Evolutionary conservation across 2,329 filamentous ascomycete genomes (phyloP).

Genomic region (Ascochyta clinopodiicola): DNA sequence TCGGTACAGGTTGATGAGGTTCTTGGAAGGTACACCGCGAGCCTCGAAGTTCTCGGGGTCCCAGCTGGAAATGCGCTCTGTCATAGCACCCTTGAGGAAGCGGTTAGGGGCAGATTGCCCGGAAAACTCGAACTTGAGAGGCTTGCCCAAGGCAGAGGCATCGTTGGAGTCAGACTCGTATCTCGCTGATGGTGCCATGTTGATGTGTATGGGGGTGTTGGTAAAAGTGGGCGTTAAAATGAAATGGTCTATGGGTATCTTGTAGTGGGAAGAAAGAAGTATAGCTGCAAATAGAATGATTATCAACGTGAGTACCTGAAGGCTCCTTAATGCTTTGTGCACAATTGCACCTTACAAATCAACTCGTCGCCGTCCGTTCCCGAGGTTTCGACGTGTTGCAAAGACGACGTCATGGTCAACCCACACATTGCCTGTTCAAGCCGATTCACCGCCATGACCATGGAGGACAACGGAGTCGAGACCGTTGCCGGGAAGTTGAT

Average conservation of each 20-base stretch:
- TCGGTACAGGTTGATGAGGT: constrained; percentile 61
- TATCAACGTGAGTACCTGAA: neutral
- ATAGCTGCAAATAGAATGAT: neutral
- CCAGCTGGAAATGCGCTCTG: constrained; percentile 69
- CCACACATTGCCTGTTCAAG: constrained; percentile 10
- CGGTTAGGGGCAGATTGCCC: constrained; percentile 66
- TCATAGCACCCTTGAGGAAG: constrained; percentile 73
- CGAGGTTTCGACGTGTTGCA: constrained; percentile 14
- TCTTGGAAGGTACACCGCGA: constrained; percentile 61
- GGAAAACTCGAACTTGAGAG: constrained; percentile 56
- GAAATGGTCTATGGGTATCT: constrained; percentile 2
- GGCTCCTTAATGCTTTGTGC: neutral
- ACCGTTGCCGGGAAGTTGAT: constrained; percentile 1
- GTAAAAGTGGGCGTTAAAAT: neutral
- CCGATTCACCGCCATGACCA: constrained; percentile 1
- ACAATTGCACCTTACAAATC: constrained; percentile 18
- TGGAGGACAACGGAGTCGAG: neutral
- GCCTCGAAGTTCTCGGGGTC: constrained; percentile 58
- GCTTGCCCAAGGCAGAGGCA: constrained; percentile 50
- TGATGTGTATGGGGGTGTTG: constrained; percentile 7
- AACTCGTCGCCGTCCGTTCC: constrained; percentile 11
- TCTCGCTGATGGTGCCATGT: constrained; percentile 47
- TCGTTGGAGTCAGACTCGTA: constrained; percentile 52
- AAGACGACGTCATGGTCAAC: constrained; percentile 11
- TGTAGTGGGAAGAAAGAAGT: neutral